Base-by-base conservation (phyloP, 2,329 filamentous ascomycete genomes). In the Colletotrichum chlorophyti region DNA sequence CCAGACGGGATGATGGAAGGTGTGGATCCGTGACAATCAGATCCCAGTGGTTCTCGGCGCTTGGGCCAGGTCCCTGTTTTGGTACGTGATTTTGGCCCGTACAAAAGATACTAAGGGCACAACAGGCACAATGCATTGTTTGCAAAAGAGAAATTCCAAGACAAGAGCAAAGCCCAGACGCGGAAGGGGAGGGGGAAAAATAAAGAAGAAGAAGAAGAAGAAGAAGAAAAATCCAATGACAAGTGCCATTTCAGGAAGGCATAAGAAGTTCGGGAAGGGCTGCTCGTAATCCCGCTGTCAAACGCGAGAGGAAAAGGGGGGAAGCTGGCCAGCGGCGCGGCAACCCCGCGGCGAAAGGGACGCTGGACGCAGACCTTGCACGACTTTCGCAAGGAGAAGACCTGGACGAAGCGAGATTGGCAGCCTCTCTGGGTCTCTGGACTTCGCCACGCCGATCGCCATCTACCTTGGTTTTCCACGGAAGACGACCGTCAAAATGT, bases 351-450 rank as follows among this genome's bases (percentile, higher is more conserved):
- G 37, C 24, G 21, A n/a, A 41, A 1, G 17, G 7, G 17, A 40
- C 11, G 9, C 14, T 35, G 31, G 7, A 40, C 15, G 11, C 43
- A n/a, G n/a, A n/a, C n/a, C n/a, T n/a, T n/a, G n/a, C n/a, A n/a
- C n/a, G n/a, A n/a, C n/a, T n/a, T 9, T 17, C 12, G 4, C 21
- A 12, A 3, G 23, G 31, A 15, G 29, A 14, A 8, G 14, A 38
- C 17, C 29, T 27, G 11, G 46, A 29, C 32, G 23, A 55, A 60
- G 57, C 57, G 57, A 60, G 31, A 60, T 60, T 43, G 34, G 31
- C 43, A 55, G 21, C 57, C 26, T 34, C 35, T 45, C 23, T 23
- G 21, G 32, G 51, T 34, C 35, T 45, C 23, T 23, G 21, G 32
- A 45, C 31, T 46, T 40, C 37, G 37, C 35, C 45, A 38, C 38